Conservation (phyloP, 441 rosid genomes). For the Mallotus repandus region DNA sequence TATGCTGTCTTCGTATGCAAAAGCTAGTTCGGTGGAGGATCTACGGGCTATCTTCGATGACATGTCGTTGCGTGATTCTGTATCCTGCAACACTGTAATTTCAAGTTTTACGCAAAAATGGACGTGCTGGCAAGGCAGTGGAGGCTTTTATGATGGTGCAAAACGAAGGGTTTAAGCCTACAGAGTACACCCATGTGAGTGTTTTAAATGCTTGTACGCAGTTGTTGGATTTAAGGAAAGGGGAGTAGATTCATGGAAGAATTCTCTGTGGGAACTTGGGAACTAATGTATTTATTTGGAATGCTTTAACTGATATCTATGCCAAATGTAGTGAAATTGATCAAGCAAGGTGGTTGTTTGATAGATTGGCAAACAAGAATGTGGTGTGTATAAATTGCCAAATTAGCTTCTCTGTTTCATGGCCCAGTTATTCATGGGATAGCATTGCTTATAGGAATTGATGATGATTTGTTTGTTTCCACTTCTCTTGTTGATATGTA, state of each 20-base stretch:
- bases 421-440: constrained; percentile 54
- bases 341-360: constrained; percentile 62
- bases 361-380: constrained; percentile 50
- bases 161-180: constrained; percentile 48
- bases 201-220: constrained; percentile 64
- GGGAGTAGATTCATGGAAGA: constrained; percentile 56
- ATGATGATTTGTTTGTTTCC: constrained; percentile 52
- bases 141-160: constrained; percentile 55
- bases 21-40: constrained; percentile 34
- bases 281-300: constrained; percentile 47
- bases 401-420: constrained; percentile 58
- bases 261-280: constrained; percentile 42
- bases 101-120: constrained; percentile 61
- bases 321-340: constrained; percentile 71
- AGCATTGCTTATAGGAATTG: constrained; percentile 37
- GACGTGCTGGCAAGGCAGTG: constrained; percentile 48
- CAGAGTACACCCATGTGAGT: constrained; percentile 73
- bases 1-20: constrained; percentile 54
- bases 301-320: constrained; percentile 73
- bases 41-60: constrained; percentile 61
- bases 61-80: constrained; percentile 54
- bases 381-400: constrained; percentile 42
- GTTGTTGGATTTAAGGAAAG: constrained; percentile 58
- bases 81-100: constrained; percentile 81
- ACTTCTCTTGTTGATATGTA: constrained; percentile 81